Conservation (phyloP, 306 rosid species). For the Calophaca sinica region DNA sequence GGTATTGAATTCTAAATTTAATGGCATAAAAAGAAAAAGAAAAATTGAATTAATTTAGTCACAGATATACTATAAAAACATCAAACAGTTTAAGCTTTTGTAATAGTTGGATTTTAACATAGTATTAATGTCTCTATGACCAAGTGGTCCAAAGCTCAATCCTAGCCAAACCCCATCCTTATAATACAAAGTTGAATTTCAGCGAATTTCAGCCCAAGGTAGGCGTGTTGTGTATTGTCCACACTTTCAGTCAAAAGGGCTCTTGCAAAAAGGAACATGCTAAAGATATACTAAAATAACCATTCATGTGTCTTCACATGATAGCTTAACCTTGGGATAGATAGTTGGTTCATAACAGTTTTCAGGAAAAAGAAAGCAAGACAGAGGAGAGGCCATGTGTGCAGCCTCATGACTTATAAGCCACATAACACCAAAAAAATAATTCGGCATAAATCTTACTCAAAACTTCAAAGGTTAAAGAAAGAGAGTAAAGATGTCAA, state of each 20-base stretch:
- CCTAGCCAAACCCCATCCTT: not conserved
- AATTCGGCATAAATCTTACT: not conserved
- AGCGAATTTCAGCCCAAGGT: not conserved
- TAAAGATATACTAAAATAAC: not conserved
- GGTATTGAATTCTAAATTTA: conserved; percentile 27
- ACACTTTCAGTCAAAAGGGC: not conserved
- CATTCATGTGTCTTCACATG: not conserved
- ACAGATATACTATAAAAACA: not conserved
- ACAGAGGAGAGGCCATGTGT: not conserved
- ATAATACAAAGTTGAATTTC: not conserved
- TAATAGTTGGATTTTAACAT: not conserved
- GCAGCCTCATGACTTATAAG: conserved; percentile 24
- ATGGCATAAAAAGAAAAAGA: not conserved
- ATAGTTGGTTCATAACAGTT: not conserved
- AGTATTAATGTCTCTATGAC: not conserved
- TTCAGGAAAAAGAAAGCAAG: conserved; percentile 1
- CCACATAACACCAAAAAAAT: conserved; percentile 14
- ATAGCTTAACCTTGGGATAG: conserved; percentile 7
- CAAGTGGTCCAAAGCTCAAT: not conserved
- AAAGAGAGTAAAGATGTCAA: not conserved
- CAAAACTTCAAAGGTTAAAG: not conserved
- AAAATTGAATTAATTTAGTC: not conserved
- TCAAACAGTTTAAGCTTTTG: conserved; percentile 20
- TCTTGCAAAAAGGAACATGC: not conserved
- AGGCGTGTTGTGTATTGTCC: not conserved